A percentile compares a stretch with the other conserved stretches of the same genome.
Evolutionary conservation across 768 basidiomycete genomes (phyloP).

Genomic region (Pleurotus pulmonarius): DNA sequence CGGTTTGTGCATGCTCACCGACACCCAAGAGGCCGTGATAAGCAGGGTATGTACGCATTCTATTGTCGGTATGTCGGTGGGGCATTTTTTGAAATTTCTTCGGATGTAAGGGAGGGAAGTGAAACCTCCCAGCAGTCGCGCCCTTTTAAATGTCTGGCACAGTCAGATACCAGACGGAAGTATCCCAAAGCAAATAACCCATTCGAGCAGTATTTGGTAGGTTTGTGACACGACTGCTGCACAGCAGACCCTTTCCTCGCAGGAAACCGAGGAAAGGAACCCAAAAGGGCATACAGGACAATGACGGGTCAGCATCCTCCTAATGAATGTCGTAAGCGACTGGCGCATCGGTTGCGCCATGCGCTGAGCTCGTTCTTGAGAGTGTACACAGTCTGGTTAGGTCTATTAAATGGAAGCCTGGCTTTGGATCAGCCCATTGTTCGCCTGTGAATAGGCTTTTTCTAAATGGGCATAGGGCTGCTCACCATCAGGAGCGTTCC

Average conservation of each 20-base stretch:
- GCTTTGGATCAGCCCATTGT: neutral
- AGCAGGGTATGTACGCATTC: neutral
- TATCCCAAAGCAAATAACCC: neutral
- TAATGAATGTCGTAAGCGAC: conserved; percentile 5
- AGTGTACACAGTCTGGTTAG: neutral
- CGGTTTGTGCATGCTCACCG: conserved; percentile 4
- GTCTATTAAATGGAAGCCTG: conserved; percentile 1
- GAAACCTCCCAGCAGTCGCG: neutral
- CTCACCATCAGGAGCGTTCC: neutral
- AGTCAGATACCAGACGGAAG: conserved; percentile 5
- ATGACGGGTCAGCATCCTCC: neutral
- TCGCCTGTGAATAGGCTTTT: conserved; percentile 2
- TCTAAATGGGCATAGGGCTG: neutral
- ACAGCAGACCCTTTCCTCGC: conserved; percentile 3
- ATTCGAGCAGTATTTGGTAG: neutral
- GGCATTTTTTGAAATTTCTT: conserved; percentile 8
- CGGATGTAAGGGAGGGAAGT: neutral
- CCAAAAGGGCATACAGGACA: conserved; percentile 7
- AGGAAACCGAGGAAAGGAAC: conserved; percentile 7
- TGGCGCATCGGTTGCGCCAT: neutral
- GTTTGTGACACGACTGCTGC: neutral
- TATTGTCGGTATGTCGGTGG: neutral
- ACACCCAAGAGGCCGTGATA: conserved; percentile 6
- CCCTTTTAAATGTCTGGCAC: conserved; percentile 2
- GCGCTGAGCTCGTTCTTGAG: no score